A percentile compares a stretch with the other conserved stretches of the same genome.
Evolutionary conservation across 208 protist genomes (phyloP).

Genomic region (Perkinsela sp.): DNA sequence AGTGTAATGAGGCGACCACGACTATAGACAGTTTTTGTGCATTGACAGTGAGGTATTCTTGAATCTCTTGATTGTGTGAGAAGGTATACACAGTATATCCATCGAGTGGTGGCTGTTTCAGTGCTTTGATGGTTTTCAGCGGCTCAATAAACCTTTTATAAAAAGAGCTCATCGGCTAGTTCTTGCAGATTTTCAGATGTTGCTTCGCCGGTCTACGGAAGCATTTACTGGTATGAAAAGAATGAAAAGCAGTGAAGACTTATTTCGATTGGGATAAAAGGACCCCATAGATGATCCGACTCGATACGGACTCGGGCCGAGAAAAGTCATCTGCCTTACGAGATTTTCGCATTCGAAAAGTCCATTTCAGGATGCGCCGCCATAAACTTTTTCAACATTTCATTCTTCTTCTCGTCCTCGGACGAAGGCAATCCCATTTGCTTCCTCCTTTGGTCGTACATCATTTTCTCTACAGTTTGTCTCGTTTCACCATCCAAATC

Average conservation of each 20-base stretch:
- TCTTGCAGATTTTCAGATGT: no score
- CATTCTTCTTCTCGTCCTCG: conserved; percentile 71
- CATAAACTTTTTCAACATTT: conserved; percentile 76
- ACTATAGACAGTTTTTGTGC: background rate
- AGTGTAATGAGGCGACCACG: background rate
- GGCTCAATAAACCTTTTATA: background rate
- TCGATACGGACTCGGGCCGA: no score
- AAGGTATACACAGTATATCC: background rate
- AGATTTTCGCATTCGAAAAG: conserved; percentile 75
- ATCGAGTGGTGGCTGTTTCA: background rate
- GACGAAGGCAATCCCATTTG: conserved; percentile 67
- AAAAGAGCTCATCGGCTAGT: background rate
- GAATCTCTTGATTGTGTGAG: background rate
- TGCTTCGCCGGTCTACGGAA: no score
- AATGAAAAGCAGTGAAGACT: background rate
- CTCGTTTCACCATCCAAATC: conserved; percentile 71
- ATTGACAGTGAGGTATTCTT: background rate
- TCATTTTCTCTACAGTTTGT: conserved; percentile 83
- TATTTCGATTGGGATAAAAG: no score
- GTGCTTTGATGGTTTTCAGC: background rate
- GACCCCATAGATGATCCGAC: no score
- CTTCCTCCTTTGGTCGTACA: conserved; percentile 78
- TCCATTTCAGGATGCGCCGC: conserved; percentile 74
- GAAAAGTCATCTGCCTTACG: conserved; percentile 11
- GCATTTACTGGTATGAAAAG: no score